These are phyloP conservation scores for Phytophthora cryptogea DNA, from an alignment of 352 stramenopile genomes.

Conservation along the genomic window DNA sequence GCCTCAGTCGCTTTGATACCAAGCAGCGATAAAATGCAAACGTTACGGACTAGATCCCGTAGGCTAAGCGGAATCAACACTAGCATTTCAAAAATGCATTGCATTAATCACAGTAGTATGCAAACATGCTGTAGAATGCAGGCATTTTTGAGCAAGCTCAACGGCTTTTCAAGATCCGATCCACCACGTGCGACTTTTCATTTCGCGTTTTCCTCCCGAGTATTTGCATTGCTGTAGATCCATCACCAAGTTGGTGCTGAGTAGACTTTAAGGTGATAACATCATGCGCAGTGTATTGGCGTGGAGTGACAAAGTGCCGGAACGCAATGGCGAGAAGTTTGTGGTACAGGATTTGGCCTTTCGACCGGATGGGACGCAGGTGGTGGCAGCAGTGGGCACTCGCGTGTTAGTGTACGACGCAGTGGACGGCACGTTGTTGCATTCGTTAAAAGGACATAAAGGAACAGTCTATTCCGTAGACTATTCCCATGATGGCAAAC, in stretches of 20 bases:
- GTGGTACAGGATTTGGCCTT: slow-evolving; percentile 91
- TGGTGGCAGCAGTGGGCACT: slow-evolving; percentile 91
- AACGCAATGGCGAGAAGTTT: slow-evolving; percentile 87
- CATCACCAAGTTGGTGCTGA: background rate
- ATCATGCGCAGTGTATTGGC: slow-evolving; percentile 77
- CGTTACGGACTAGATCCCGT: background rate
- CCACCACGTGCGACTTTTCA: slow-evolving; percentile 53
- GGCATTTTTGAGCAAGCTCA: slow-evolving; percentile 1
- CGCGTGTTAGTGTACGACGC: slow-evolving; percentile 94
- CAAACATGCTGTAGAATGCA: background rate
- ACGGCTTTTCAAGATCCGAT: slow-evolving; percentile 41
- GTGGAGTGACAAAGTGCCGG: slow-evolving; percentile 88
- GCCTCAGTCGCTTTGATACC: slow-evolving; percentile 91
- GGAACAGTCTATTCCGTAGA: slow-evolving; percentile 93
- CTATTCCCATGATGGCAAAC: slow-evolving; percentile 91
- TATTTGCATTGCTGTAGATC: slow-evolving; percentile 8
- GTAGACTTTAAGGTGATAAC: background rate
- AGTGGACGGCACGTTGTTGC: slow-evolving; percentile 86
- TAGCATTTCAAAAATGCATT: background rate
- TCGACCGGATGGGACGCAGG: slow-evolving; percentile 85
- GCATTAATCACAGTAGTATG: background rate
- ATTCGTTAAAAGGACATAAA: slow-evolving; percentile 93
- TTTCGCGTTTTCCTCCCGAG: slow-evolving; percentile 3
- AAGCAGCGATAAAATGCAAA: slow-evolving; percentile 65
- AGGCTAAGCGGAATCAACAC: background rate